These are phyloP conservation scores for Mollisia scopiformis DNA, from an alignment of 2,329 filamentous ascomycete species.

Conservation along the genomic window DNA sequence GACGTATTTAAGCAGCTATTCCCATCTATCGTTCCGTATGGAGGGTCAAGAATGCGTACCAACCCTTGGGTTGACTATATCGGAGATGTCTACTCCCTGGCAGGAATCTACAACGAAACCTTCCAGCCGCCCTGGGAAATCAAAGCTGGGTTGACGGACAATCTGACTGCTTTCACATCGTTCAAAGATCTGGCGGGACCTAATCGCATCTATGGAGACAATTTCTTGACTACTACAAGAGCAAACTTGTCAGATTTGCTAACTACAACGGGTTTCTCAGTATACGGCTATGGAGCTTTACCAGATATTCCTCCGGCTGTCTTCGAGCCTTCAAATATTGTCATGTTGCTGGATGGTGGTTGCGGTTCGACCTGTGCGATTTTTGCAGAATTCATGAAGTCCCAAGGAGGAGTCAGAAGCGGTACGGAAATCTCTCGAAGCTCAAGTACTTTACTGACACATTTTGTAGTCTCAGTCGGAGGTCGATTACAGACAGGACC, in stretches of 20 bases:
- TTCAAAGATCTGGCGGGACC: slow-evolving; percentile 1
- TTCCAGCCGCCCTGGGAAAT: neutral
- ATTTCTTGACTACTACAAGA: neutral
- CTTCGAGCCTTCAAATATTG: slow-evolving; percentile 10
- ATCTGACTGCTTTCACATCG: neutral
- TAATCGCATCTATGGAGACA: neutral
- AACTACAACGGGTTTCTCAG: slow-evolving; percentile 1
- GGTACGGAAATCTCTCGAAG: no score
- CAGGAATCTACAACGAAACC: neutral
- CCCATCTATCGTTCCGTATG: neutral
- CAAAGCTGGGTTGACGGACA: neutral
- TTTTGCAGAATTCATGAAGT: slow-evolving; percentile 57
- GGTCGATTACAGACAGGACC: slow-evolving; percentile 48
- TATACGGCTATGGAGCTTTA: neutral
- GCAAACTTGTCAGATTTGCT: neutral
- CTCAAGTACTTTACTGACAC: no score
- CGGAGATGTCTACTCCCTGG: slow-evolving; percentile 1
- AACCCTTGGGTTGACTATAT: slow-evolving; percentile 7
- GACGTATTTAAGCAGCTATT: slow-evolving; percentile 12
- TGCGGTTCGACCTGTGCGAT: slow-evolving; percentile 62
- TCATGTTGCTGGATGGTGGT: slow-evolving; percentile 54
- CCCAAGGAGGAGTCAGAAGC: slow-evolving; percentile 55
- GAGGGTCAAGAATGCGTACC: slow-evolving; percentile 5
- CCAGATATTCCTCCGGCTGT: slow-evolving; percentile 3
- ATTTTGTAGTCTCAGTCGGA: slow-evolving; percentile 47